Conservation (phyloP, 2,329 filamentous ascomycete species). For the Hirsutella minnesotensis region DNA sequence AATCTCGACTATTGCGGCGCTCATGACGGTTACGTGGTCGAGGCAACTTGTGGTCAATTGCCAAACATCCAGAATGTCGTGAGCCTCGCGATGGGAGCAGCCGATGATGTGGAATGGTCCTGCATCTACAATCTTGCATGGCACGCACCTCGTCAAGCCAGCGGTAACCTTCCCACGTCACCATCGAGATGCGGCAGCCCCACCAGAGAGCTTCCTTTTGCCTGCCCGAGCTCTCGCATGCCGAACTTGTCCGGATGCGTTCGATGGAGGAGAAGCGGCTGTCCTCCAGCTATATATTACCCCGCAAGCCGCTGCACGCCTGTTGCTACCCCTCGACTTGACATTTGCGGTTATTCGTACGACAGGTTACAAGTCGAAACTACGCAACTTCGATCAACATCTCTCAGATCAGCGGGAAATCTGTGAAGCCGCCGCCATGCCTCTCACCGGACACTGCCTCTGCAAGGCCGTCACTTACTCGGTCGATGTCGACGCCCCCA, state of each 20-base stretch:
- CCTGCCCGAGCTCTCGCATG: neutral
- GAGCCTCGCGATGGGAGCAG: too few relatives aligned
- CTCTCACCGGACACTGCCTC: conserved; percentile 58
- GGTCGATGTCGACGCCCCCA: conserved; percentile 36
- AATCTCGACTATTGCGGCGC: too few relatives aligned
- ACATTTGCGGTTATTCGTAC: too few relatives aligned
- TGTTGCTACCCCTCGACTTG: neutral
- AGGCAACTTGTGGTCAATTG: too few relatives aligned
- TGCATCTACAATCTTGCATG: too few relatives aligned
- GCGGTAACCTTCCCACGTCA: conserved; percentile 14
- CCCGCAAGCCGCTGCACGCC: conserved; percentile 9
- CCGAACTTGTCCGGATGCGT: neutral
- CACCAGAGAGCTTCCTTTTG: conserved; percentile 9
- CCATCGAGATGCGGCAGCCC: conserved; percentile 13
- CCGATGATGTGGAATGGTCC: too few relatives aligned
- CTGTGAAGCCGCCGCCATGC: conserved; percentile 31
- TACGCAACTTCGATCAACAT: too few relatives aligned
- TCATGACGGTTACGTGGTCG: too few relatives aligned
- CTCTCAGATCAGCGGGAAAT: too few relatives aligned
- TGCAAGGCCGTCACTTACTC: conserved; percentile 63
- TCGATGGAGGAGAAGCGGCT: neutral
- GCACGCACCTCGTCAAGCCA: too few relatives aligned
- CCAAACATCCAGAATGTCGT: too few relatives aligned
- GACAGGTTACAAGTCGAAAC: too few relatives aligned
- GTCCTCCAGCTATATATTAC: conserved; percentile 7